Conservation (phyloP, 208 protist species). For the Phytomonas francai region DNA sequence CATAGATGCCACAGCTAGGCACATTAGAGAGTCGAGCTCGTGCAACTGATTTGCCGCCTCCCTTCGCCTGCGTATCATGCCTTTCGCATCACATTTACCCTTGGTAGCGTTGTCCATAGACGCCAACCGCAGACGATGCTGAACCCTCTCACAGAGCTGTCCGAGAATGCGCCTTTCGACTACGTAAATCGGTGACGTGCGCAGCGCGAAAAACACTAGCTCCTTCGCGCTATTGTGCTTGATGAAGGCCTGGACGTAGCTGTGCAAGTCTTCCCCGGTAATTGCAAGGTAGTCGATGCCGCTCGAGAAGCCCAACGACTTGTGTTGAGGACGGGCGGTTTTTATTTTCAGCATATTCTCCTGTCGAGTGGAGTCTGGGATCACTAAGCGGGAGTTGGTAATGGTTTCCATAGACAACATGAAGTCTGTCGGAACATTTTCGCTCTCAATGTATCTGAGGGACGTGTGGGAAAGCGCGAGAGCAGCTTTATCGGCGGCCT, state of each 20-base stretch:
- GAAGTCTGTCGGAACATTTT: background rate
- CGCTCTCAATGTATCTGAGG: conserved; percentile 36
- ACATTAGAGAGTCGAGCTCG: background rate
- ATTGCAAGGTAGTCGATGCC: conserved; percentile 19
- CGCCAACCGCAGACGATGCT: conserved; percentile 10
- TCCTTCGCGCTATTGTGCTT: conserved; percentile 52
- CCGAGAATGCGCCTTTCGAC: conserved; percentile 29
- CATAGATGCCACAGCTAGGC: conserved; percentile 33
- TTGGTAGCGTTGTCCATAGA: background rate
- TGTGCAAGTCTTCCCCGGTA: conserved; percentile 11
- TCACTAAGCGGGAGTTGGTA: conserved; percentile 26
- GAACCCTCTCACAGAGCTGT: conserved; percentile 26
- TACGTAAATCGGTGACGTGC: conserved; percentile 18
- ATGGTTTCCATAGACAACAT: conserved; percentile 2
- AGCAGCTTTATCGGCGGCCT: conserved; percentile 24
- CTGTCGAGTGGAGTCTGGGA: conserved; percentile 16
- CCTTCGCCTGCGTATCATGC: background rate
- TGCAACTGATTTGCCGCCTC: conserved; percentile 3
- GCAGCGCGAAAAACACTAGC: conserved; percentile 35
- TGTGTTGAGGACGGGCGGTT: background rate
- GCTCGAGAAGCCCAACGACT: background rate
- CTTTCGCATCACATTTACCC: background rate
- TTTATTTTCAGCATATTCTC: background rate
- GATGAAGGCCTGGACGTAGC: conserved; percentile 53
- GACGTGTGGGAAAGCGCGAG: conserved; percentile 49